Evolutionary conservation across 2,329 filamentous ascomycete species (phyloP).

Genomic region (Aspergillus sp.): DNA sequence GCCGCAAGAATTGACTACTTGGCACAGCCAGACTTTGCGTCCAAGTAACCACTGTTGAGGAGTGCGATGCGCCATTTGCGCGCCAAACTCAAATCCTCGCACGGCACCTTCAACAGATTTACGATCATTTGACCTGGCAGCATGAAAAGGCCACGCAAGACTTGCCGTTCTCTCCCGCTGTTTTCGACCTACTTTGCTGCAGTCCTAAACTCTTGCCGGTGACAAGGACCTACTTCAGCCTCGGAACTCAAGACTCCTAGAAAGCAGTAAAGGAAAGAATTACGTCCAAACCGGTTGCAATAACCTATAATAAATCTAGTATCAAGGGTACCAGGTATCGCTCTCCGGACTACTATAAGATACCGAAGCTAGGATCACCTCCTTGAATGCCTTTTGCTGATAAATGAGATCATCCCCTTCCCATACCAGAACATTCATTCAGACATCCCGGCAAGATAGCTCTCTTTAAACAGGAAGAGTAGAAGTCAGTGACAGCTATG

Average conservation of each 20-base stretch:
- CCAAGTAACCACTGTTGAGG: too few species aligned
- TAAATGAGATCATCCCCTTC: background rate
- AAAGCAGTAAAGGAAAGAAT: background rate
- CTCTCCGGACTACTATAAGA: background rate
- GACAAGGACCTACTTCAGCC: background rate
- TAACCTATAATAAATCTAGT: background rate
- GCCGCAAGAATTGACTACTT: too few species aligned
- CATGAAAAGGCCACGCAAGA: background rate
- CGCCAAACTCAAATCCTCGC: too few species aligned
- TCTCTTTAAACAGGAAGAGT: background rate
- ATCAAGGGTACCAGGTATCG: background rate
- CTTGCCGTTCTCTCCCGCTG: background rate
- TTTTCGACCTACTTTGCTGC: background rate
- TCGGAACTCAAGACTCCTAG: background rate
- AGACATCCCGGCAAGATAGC: background rate
- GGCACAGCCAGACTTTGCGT: too few species aligned
- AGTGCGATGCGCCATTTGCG: too few species aligned
- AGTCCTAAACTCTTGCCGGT: background rate
- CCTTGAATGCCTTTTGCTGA: background rate
- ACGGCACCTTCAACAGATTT: too few species aligned
- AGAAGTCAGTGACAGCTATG: constrained; percentile 19
- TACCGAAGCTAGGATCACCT: background rate
- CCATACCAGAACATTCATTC: background rate
- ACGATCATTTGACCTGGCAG: background rate
- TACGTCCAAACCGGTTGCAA: background rate